Evolutionary conservation across 371 early-diverging fungal genomes (phyloP), one percentile per base, ranked within the genome.

Genomic region (Lichtheimia corymbifera): DNA sequence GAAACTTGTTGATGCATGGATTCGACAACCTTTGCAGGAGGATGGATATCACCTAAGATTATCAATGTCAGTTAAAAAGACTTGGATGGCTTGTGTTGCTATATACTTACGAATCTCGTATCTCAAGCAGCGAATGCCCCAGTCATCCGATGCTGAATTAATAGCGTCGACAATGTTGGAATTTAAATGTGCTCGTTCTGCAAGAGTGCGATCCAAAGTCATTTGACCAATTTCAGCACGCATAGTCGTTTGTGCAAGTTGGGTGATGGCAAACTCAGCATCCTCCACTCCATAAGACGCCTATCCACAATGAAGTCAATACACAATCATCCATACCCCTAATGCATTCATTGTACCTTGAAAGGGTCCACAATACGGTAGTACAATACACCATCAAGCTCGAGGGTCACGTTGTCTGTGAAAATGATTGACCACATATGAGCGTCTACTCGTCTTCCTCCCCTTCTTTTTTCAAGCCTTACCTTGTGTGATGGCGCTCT

Each of bases 201-300:
- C 96, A 53, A 98, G 74, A 3, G 97, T 98, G 14, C 93, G 85
- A 73, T 98, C 99, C 61, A 98, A 79, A 0, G 97, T 96, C 92
- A 98, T 89, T 73, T 96, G 96, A 28, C 98, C 98, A 68, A 97
- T 97, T 70, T 98, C 98, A 2, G 98, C 95, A 35, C 98, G 88
- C 97, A 97, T 97, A 1, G 98, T 96, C 0, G 99, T 98, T 73
- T 97, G 97, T 24, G 99, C 99, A 57, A 98, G 85, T 72, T 97
- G 98, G 4, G 94, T 85, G 47, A 98, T 86, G 6, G 97, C 94
- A 77, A 93, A 98, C 68, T 96, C 94, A 28, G 95, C 91, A 73
- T 97, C 90, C 58, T 94, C 96, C 15, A 98, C 94, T 9, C 98
- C 98, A 75, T 98, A 98, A 5, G 94, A 94, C 0, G 98, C 97